A percentile compares a stretch with the other conserved stretches of the same genome.
These are phyloP conservation scores for Colletotrichum tofieldiae DNA, from an alignment of 2,329 filamentous ascomycete genomes.

Conservation along the genomic window DNA sequence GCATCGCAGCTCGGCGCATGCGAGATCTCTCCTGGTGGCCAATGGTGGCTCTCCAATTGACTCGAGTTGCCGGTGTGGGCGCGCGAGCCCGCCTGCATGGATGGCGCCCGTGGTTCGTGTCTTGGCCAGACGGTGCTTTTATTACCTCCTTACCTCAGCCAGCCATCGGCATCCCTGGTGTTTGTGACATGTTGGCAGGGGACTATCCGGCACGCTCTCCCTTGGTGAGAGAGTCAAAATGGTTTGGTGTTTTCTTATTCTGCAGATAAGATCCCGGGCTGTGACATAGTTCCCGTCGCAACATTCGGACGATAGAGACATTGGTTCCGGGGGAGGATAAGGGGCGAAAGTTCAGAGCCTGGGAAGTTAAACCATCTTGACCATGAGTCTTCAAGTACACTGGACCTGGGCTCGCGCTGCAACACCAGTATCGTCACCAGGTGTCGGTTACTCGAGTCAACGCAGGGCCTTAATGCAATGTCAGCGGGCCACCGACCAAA, in stretches of 20 bases:
- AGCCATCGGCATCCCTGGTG: slow-evolving; percentile 4
- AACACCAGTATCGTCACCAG: slow-evolving; percentile 3
- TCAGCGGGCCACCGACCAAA: slow-evolving; percentile 13
- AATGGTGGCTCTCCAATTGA: slow-evolving; percentile 21
- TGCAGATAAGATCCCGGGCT: slow-evolving; percentile 12
- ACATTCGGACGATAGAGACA: slow-evolving; percentile 28
- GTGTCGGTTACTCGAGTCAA: slow-evolving; percentile 27
- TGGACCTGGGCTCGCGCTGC: not conserved
- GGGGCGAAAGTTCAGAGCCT: slow-evolving; percentile 10
- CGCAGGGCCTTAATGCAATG: slow-evolving; percentile 21
- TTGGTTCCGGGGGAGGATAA: not conserved
- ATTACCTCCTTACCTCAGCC: slow-evolving; percentile 36
- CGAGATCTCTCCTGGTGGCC: slow-evolving; percentile 10
- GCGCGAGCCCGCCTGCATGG: slow-evolving; percentile 7
- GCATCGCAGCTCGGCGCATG: slow-evolving; percentile 15
- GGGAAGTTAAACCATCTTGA: slow-evolving; percentile 12
- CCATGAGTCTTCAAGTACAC: slow-evolving; percentile 11
- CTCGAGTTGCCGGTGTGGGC: slow-evolving; percentile 1
- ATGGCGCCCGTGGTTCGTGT: slow-evolving; percentile 27
- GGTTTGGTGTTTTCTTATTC: slow-evolving; percentile 4
- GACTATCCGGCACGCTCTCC: slow-evolving; percentile 4
- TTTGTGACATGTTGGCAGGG: slow-evolving; percentile 11
- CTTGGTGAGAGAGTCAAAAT: slow-evolving; percentile 3
- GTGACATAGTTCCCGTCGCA: slow-evolving; percentile 24
- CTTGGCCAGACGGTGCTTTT: slow-evolving; percentile 12